Base-by-base conservation (phyloP, 192 early-diverging fungal species). In the Linnemannia schmuckeri region DNA sequence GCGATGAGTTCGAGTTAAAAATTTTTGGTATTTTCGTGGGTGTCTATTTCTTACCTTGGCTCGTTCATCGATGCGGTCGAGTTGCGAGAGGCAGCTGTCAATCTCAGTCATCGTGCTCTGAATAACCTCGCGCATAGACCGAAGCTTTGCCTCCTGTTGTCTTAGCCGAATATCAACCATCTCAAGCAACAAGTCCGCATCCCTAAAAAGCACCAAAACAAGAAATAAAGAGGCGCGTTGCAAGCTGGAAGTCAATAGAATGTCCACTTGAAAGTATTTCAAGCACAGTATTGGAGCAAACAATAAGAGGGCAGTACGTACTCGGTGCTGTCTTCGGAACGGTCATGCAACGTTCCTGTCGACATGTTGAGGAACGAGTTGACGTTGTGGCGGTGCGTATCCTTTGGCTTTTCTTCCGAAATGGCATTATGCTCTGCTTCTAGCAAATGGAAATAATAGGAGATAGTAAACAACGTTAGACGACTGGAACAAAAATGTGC, bases 11-110 rank as follows among this genome's bases (percentile, higher is more conserved):
- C 12, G 35, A 70, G 17, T 15, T 17, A 70, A 4, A 70, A 4
- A 2, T 35, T 35, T 30, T 35, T 37, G n/a, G 6, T 70, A 15
- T 38, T 33, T 70, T 27, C 12, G 35, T 27, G 35, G 22, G 15
- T 27, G n/a, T 2, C 13, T 27, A 18, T n/a, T 57, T 66, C 30
- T 77, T 78, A 87, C 84, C 79, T 87, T 87, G 44, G 84, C 84
- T 1, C 61, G 61, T 20, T 87, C 84, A 44, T 87, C 75, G 57
- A 81, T 9, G 20, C 55, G 30, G 70, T 87, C 72, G 57, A 87
- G 63, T 61, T 49, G n/a, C 0, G 61, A 70, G 12, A 81, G 55
- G 74, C 79, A 78, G 13, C 35, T 57, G 4, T 87, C 71, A 41
- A 81, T 77, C 37, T 81, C 55, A 6, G 27, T n/a, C 46, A 77